A percentile compares a stretch with the other conserved stretches of the same genome.
Evolutionary conservation across 2,329 filamentous ascomycete genomes (phyloP).

Genomic region (Chrysoporthe cubensis): DNA sequence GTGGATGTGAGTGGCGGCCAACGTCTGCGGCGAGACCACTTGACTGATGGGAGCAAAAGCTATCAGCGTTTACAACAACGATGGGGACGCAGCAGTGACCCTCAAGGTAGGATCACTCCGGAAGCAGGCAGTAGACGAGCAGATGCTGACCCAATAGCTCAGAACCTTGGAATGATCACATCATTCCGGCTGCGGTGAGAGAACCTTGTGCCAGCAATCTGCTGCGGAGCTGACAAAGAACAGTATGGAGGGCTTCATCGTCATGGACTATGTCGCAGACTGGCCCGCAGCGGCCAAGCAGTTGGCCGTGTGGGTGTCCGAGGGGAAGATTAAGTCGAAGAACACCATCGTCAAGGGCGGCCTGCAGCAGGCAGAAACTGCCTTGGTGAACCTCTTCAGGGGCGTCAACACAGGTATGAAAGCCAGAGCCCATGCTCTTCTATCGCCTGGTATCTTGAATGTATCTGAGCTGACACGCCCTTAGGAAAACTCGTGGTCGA

Average conservation of each 20-base stretch:
- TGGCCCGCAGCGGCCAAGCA: slow-evolving; percentile 62
- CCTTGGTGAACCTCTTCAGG: slow-evolving; percentile 65
- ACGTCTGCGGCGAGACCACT: neutral
- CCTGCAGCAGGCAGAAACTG: slow-evolving; percentile 64
- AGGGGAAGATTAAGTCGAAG: slow-evolving; percentile 73
- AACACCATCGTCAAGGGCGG: slow-evolving; percentile 75
- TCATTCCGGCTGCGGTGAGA: slow-evolving; percentile 24
- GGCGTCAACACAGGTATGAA: slow-evolving; percentile 68
- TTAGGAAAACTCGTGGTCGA: slow-evolving; percentile 58
- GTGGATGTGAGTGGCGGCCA: slow-evolving; percentile 71
- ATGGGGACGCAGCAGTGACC: slow-evolving; percentile 1
- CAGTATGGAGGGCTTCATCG: slow-evolving; percentile 71
- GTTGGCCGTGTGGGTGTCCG: slow-evolving; percentile 67
- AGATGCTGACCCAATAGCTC: slow-evolving; percentile 41
- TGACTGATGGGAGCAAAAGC: slow-evolving; percentile 5
- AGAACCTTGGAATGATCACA: slow-evolving; percentile 25
- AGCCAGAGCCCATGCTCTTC: neutral
- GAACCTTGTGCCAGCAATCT: slow-evolving; percentile 54
- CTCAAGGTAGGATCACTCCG: slow-evolving; percentile 10
- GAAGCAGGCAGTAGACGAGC: neutral
- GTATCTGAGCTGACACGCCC: slow-evolving; percentile 8
- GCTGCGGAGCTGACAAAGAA: neutral
- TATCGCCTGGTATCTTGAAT: too few relatives aligned
- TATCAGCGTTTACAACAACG: slow-evolving; percentile 26
- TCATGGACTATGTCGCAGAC: slow-evolving; percentile 67